Percentiles rank a stretch among this genome's conserved stretches.
Conservation (phyloP, 257 asterid genomes). For the Mentha longifolia region DNA sequence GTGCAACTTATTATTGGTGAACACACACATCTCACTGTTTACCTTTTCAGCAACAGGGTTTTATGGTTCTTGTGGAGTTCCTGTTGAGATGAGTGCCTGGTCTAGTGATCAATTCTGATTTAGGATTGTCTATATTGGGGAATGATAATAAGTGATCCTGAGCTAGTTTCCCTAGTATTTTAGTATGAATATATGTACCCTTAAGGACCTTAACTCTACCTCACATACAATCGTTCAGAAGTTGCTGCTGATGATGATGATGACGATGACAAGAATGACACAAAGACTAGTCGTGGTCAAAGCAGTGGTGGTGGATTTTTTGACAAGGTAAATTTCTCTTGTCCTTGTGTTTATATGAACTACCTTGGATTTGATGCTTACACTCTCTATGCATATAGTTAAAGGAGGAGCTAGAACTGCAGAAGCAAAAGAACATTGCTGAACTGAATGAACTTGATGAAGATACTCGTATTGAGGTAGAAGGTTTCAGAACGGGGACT, state of each 20-base stretch:
- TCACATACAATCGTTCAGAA: conserved; percentile 61
- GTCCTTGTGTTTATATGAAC: conserved; percentile 22
- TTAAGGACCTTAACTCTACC: conserved; percentile 45
- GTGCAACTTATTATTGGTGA: conserved; percentile 10
- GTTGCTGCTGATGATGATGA: conserved; percentile 56
- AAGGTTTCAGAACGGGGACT: conserved; percentile 89
- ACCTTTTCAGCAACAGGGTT: conserved; percentile 16
- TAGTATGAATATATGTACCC: conserved; percentile 45
- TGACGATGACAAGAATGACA: conserved; percentile 46
- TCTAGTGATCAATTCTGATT: conserved; percentile 15
- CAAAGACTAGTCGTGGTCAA: conserved; percentile 55
- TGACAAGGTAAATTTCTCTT: conserved; percentile 67
- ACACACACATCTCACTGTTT: not conserved
- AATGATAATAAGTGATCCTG: not conserved
- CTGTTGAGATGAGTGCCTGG: conserved; percentile 12
- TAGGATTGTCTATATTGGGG: conserved; percentile 1
- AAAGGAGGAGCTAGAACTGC: conserved; percentile 88
- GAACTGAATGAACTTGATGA: conserved; percentile 94
- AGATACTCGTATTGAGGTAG: conserved; percentile 76
- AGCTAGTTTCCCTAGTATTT: conserved; percentile 28
- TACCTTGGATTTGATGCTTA: conserved; percentile 19
- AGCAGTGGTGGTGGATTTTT: conserved; percentile 67
- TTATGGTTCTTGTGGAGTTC: conserved; percentile 24
- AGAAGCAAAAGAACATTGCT: conserved; percentile 74
- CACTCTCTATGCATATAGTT: conserved; percentile 49